Evolutionary conservation across 2,329 filamentous ascomycete species (phyloP).

Genomic region (Bisporella sp.): DNA sequence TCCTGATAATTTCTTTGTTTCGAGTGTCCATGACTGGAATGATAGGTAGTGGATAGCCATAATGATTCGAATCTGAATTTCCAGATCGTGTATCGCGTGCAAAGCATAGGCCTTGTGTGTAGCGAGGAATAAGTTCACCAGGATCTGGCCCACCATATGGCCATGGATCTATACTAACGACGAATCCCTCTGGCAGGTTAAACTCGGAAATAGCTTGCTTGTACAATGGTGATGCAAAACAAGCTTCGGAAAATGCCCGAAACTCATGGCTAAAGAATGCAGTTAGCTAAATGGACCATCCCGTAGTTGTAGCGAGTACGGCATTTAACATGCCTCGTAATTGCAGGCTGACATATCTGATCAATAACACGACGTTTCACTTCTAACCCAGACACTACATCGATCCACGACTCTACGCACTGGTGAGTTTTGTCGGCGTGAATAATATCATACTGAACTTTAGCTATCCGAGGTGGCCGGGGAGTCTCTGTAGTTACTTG

Average conservation of each 20-base stretch:
- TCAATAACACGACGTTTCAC: constrained; percentile 39
- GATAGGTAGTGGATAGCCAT: constrained; percentile 40
- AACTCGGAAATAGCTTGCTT: constrained; percentile 43
- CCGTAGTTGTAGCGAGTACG: not conserved
- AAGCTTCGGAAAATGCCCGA: constrained; percentile 13
- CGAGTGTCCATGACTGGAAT: constrained; percentile 41
- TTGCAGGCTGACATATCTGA: constrained; percentile 39
- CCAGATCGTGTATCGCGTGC: constrained; percentile 33
- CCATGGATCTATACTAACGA: constrained; percentile 47
- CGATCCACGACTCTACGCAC: constrained; percentile 47
- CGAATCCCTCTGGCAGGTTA: constrained; percentile 46
- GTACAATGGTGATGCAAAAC: constrained; percentile 40
- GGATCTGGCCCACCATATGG: constrained; percentile 47
- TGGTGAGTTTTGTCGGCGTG: constrained; percentile 41
- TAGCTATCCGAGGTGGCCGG: constrained; percentile 41
- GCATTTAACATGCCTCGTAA: constrained; percentile 35
- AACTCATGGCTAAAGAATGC: constrained; percentile 9
- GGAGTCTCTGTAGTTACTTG: constrained; percentile 27
- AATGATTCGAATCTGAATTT: constrained; percentile 34
- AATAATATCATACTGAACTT: constrained; percentile 50
- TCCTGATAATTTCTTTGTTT: constrained; percentile 39
- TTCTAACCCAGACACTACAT: constrained; percentile 35
- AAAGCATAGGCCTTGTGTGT: constrained; percentile 49
- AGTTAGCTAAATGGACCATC: not conserved
- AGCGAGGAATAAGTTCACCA: constrained; percentile 39